phyloP scores from a whole-genome alignment of 2,329 filamentous ascomycete genomes.

The Cladophialophora exuberans region DNA sequence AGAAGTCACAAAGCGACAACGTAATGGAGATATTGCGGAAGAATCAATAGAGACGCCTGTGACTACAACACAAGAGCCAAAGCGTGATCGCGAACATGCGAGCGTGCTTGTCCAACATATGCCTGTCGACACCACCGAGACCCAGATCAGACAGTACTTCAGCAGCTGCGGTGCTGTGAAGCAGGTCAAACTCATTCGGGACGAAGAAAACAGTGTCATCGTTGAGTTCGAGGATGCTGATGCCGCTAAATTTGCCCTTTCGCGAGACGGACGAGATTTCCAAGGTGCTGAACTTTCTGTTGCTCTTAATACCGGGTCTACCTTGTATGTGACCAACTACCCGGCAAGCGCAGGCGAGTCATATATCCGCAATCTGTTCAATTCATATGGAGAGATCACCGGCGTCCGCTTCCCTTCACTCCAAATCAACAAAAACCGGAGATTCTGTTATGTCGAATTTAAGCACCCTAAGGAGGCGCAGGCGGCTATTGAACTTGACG shows the following conservation, averaged over 20 bases:
- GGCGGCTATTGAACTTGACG: constrained; percentile 73
- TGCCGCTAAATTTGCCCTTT: constrained; percentile 78
- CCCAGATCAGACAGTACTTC: constrained; percentile 84
- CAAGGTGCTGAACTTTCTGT: constrained; percentile 74
- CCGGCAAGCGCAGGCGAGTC: constrained; percentile 59
- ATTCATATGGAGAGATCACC: constrained; percentile 76
- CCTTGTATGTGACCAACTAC: constrained; percentile 89
- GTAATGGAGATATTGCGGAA: constrained; percentile 44
- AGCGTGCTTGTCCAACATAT: constrained; percentile 81
- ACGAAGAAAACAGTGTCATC: constrained; percentile 69
- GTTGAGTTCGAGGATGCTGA: constrained; percentile 84
- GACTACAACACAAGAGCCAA: constrained; percentile 49
- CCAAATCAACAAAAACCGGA: constrained; percentile 82
- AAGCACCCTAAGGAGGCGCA: constrained; percentile 68
- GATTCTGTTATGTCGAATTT: constrained; percentile 97
- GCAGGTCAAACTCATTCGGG: constrained; percentile 69
- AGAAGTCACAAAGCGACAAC: constrained; percentile 69
- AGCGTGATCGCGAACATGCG: constrained; percentile 88
- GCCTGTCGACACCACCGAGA: constrained; percentile 69
- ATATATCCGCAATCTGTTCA: constrained; percentile 60
- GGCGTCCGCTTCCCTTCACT: constrained; percentile 88
- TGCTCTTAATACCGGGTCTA: constrained; percentile 73
- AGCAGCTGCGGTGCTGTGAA: constrained; percentile 85
- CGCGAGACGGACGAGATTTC: constrained; percentile 79
- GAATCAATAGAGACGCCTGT: constrained; percentile 42